Evolutionary conservation across 177 flowering plant species (phyloP).

Genomic region (Tripterygium wilfordii): DNA sequence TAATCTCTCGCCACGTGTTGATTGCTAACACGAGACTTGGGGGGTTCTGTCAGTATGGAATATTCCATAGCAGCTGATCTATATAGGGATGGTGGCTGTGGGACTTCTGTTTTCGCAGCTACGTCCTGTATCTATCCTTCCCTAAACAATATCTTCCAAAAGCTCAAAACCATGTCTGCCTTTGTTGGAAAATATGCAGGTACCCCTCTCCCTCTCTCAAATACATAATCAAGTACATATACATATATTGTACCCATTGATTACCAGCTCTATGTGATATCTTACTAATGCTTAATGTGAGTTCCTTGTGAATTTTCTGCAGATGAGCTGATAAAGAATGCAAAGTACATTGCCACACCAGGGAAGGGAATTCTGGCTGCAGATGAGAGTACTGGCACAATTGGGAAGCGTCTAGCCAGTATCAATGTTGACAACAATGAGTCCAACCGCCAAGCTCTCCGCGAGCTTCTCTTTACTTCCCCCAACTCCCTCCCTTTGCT

Average conservation of each 20-base stretch:
- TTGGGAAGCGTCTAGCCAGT: constrained; percentile 92
- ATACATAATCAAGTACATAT: too few relatives aligned
- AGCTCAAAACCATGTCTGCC: constrained; percentile 59
- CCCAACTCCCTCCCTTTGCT: constrained; percentile 57
- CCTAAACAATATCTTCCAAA: not conserved
- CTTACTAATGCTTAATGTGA: not conserved
- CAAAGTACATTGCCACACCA: constrained; percentile 82
- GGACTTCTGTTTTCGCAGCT: constrained; percentile 9
- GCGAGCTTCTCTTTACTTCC: constrained; percentile 75
- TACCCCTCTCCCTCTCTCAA: constrained; percentile 20
- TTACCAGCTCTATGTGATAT: too few relatives aligned
- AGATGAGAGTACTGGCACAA: constrained; percentile 82
- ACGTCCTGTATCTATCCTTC: constrained; percentile 1
- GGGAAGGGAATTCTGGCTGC: constrained; percentile 86
- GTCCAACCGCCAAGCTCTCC: constrained; percentile 71
- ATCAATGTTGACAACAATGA: constrained; percentile 85
- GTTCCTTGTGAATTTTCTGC: too few relatives aligned
- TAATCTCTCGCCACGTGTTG: constrained; percentile 44
- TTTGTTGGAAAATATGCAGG: constrained; percentile 83
- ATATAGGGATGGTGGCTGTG: constrained; percentile 15
- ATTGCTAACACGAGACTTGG: too few relatives aligned
- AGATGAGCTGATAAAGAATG: constrained; percentile 80
- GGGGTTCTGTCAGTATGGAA: constrained; percentile 21
- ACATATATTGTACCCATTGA: too few relatives aligned
- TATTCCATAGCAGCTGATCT: constrained; percentile 18